A percentile compares a stretch with the other conserved stretches of the same genome.
phyloP scores from a whole-genome alignment of 306 rosid genomes.

The Notholithocarpus densiflorus region DNA sequence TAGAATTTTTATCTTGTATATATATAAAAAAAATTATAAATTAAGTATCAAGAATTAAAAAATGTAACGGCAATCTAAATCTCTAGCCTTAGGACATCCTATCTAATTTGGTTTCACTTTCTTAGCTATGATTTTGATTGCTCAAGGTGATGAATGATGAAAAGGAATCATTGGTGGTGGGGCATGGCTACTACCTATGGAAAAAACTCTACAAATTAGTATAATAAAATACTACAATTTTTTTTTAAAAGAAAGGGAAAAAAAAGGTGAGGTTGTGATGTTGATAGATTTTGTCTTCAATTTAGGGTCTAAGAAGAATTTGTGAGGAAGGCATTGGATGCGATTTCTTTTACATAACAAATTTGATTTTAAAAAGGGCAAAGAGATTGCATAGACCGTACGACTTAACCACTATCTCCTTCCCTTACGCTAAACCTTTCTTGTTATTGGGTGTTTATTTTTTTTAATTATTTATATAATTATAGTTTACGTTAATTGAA shows the following conservation, averaged over 20 bases:
- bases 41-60: neutral
- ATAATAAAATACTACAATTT: neutral
- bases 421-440: constrained; percentile 20
- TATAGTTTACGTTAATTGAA: neutral
- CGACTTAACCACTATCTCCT: constrained; percentile 11
- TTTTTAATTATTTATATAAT: neutral
- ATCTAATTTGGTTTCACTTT: neutral
- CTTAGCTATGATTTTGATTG: constrained; percentile 18
- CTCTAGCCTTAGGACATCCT: constrained; percentile 1
- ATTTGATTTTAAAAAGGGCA: neutral
- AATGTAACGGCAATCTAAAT: neutral
- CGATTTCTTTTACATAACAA: constrained; percentile 14
- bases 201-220: neutral
- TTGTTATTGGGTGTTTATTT: neutral
- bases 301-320: constrained; percentile 25
- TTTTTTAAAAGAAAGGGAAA: neutral
- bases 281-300: constrained; percentile 26
- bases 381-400: constrained; percentile 9
- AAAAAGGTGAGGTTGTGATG: constrained; percentile 17
- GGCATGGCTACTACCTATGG: constrained; percentile 2
- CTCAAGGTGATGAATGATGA: constrained; percentile 22
- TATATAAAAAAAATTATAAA: neutral
- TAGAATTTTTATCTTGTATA: no score
- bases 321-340: constrained; percentile 22
- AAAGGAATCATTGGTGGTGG: constrained; percentile 29